Evolutionary conservation across 1,139 yeast species (phyloP).

Genomic region (Kodamaea sp.): DNA sequence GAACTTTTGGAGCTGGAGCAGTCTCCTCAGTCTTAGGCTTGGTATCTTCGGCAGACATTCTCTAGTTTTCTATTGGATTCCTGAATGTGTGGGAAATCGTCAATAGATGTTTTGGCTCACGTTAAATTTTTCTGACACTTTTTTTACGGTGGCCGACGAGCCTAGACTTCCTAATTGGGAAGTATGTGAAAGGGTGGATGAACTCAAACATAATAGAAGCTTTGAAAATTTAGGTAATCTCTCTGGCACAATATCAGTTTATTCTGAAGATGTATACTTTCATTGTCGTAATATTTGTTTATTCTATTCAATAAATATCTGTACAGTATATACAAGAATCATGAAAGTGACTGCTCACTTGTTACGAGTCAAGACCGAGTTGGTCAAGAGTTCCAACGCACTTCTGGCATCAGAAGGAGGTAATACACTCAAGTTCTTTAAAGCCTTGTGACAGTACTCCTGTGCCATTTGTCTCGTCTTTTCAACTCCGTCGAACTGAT

Average conservation of each 20-base stretch:
- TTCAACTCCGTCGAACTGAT: slow-evolving; percentile 69
- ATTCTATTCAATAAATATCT: too few species aligned
- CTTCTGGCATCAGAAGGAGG: slow-evolving; percentile 91
- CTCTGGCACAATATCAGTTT: too few species aligned
- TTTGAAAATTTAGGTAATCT: too few species aligned
- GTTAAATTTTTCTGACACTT: slow-evolving; percentile 5
- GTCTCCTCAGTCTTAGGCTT: slow-evolving; percentile 29
- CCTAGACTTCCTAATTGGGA: slow-evolving; percentile 16
- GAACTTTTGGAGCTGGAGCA: slow-evolving; percentile 44
- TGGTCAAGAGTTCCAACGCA: slow-evolving; percentile 83
- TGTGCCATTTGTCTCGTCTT: slow-evolving; percentile 79
- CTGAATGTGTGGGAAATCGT: slow-evolving; percentile 1
- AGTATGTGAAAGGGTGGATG: too few species aligned
- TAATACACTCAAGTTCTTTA: slow-evolving; percentile 64
- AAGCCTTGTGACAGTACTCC: slow-evolving; percentile 73
- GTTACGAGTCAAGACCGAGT: slow-evolving; percentile 77
- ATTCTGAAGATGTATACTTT: too few species aligned
- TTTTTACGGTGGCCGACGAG: slow-evolving; percentile 2
- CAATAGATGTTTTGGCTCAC: too few species aligned
- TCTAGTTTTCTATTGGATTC: not conserved
- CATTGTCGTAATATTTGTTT: too few species aligned
- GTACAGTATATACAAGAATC: not conserved
- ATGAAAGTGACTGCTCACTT: slow-evolving; percentile 38
- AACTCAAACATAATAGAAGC: too few species aligned
- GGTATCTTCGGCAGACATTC: slow-evolving; percentile 42